Evolutionary conservation across 2,329 filamentous ascomycete genomes (phyloP).

Genomic region (Plectosphaerella sp.): DNA sequence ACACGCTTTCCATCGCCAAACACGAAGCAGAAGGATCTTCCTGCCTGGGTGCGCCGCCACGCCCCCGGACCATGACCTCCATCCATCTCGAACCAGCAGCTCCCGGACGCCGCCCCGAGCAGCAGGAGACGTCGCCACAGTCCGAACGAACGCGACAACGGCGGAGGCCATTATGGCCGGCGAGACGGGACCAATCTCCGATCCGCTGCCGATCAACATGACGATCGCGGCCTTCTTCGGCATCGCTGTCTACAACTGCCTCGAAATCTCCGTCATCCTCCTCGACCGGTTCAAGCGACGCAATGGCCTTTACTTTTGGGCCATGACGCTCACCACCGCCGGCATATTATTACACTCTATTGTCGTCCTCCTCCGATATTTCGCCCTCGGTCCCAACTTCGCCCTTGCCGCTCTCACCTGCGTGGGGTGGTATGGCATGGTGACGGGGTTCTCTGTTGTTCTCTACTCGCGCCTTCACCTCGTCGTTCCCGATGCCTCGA

Average conservation of each 20-base stretch:
- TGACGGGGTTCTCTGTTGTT: slow-evolving; percentile 37
- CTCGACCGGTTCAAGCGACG: slow-evolving; percentile 18
- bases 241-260: slow-evolving; percentile 15
- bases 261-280: slow-evolving; percentile 19
- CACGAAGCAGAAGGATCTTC: background rate
- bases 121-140: no score
- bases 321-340: slow-evolving; percentile 17
- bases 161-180: background rate
- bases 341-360: slow-evolving; percentile 51
- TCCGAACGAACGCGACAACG: background rate
- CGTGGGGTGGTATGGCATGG: slow-evolving; percentile 52
- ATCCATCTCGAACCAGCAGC: background rate
- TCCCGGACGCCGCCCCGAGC: no score
- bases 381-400: background rate
- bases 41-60: no score
- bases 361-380: slow-evolving; percentile 41
- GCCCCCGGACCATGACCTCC: background rate
- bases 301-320: slow-evolving; percentile 23
- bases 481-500: slow-evolving; percentile 30
- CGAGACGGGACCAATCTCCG: background rate
- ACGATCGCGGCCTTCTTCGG: slow-evolving; percentile 14
- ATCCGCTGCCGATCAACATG: slow-evolving; percentile 4
- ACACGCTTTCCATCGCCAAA: background rate
- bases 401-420: slow-evolving; percentile 1
- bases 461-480: slow-evolving; percentile 48